Evolutionary conservation across 345 rosid genomes (phyloP).

Genomic region (Crucihimalaya himalaica): DNA sequence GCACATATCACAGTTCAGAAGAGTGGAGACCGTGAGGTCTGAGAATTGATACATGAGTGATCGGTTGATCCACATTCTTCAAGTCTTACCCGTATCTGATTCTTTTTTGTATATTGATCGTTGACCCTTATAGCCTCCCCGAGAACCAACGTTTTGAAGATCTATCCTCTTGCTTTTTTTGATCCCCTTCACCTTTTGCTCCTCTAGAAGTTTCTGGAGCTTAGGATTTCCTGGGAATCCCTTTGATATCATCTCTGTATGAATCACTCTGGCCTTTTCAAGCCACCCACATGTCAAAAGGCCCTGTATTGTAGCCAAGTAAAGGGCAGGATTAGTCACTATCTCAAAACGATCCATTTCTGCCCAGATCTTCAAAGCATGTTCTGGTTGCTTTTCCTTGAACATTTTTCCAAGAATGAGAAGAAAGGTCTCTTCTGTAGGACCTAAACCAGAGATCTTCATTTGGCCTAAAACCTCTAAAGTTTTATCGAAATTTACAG

Average conservation of each 20-base stretch:
- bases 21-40: slow-evolving; percentile 15
- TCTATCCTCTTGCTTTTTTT: slow-evolving; percentile 31
- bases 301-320: slow-evolving; percentile 55
- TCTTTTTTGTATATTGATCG: neutral
- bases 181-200: slow-evolving; percentile 31
- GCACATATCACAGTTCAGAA: slow-evolving; percentile 15
- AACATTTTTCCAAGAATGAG: slow-evolving; percentile 60
- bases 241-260: slow-evolving; percentile 64
- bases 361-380: slow-evolving; percentile 69
- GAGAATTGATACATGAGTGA: slow-evolving; percentile 14
- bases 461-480: slow-evolving; percentile 58
- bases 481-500: slow-evolving; percentile 51
- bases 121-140: slow-evolving; percentile 19
- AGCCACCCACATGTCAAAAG: slow-evolving; percentile 59
- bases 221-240: slow-evolving; percentile 78
- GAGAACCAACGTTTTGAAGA: slow-evolving; percentile 23
- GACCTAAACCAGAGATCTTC: slow-evolving; percentile 64
- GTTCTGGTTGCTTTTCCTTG: slow-evolving; percentile 59
- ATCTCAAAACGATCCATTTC: slow-evolving; percentile 68
- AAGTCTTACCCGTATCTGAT: slow-evolving; percentile 12
- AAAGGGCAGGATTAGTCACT: slow-evolving; percentile 48
- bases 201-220: slow-evolving; percentile 60
- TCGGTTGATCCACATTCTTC: slow-evolving; percentile 1
- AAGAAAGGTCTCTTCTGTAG: slow-evolving; percentile 59
- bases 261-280: slow-evolving; percentile 56